phyloP scores from a whole-genome alignment of 164 flowering plant species.

The Echeveria elegans region DNA sequence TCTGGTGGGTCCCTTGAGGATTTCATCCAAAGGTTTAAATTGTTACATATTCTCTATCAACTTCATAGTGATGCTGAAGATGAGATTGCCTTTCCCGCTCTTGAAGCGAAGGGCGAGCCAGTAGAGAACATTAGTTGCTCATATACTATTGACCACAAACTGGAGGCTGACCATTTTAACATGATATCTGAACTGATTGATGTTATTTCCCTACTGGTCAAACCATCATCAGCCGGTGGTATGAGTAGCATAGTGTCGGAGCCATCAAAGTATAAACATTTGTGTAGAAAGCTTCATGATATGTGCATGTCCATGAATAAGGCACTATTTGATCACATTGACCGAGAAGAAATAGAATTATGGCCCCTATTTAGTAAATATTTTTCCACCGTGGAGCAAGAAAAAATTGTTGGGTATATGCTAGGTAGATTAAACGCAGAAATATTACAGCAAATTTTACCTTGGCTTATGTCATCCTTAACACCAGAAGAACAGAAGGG shows the following conservation, averaged over 20 bases:
- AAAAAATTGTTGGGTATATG: conserved; percentile 57
- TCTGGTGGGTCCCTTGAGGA: conserved; percentile 33
- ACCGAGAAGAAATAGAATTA: conserved; percentile 68
- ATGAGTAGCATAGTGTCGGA: conserved; percentile 15
- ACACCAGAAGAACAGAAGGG: conserved; percentile 49
- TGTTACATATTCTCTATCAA: conserved; percentile 32
- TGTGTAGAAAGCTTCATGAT: conserved; percentile 54
- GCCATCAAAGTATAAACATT: conserved; percentile 21
- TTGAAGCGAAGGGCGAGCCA: conserved; percentile 56
- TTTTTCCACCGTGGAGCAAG: conserved; percentile 68
- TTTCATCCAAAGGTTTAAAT: conserved; percentile 44
- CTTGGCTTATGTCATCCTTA: conserved; percentile 67
- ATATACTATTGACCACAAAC: conserved; percentile 64
- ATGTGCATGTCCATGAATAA: conserved; percentile 50
- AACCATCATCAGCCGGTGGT: conserved; percentile 15
- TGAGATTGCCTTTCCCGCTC: conserved; percentile 72
- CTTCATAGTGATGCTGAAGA: conserved; percentile 77
- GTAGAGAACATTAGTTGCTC: conserved; percentile 45
- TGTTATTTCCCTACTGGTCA: conserved; percentile 37
- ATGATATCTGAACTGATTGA: conserved; percentile 38
- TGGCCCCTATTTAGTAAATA: conserved; percentile 56
- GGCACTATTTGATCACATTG: conserved; percentile 46
- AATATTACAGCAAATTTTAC: conserved; percentile 58
- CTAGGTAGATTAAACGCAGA: conserved; percentile 76
- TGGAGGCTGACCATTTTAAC: conserved; percentile 43